Evolutionary conservation across 805 yeast genomes (phyloP), one percentile per base, ranked within the genome.

Genomic region (Metschnikowia borealis): DNA sequence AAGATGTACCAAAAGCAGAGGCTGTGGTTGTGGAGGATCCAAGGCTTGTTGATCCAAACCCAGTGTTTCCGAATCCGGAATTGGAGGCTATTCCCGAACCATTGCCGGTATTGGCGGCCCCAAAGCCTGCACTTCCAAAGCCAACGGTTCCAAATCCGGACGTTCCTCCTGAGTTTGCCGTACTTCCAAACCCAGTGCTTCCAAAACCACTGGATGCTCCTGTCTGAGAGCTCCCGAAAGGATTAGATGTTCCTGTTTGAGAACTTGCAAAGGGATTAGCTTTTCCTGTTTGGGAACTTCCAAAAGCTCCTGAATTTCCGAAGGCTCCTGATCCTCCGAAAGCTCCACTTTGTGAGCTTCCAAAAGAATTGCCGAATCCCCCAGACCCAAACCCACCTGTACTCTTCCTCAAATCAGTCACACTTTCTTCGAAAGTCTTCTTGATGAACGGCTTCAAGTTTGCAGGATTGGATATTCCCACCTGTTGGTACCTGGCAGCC

Each of bases 401-500:
- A 15, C 44, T 37, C 18, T 29, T 42, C 17, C 44, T 39, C 14
- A 60, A 38, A 42, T 58, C 47, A 55, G 67, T 33, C 58, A 68
- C 36, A 60, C 63, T 66, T 35, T 66, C 66, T 15, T 66, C 69
- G 13, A 66, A 50, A 1, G 64, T 46, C 33, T 55, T 56, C 13
- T 64, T 64, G n/a, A 69, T 58, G 51, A 69, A 69, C 7, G 67
- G 69, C 49, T 66, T 61, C 29, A 43, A 48, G 21, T 37, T 47
- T 5, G 35, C 31, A 11, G 37, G 23, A 35, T 46, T 45, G 20
- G 39, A 40, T 21, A 50, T 44, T 3, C 56, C 55, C 35, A 50
- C 55, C 52, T 83, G 86, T n/a, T 77, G 61, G 60, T 75, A 83
- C 44, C 86, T 69, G 0, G 84, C 85, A 6, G 84, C 86, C 56